phyloP scores from a whole-genome alignment of 1,284 basidiomycete genomes.

The Butyriboletus regius region DNA sequence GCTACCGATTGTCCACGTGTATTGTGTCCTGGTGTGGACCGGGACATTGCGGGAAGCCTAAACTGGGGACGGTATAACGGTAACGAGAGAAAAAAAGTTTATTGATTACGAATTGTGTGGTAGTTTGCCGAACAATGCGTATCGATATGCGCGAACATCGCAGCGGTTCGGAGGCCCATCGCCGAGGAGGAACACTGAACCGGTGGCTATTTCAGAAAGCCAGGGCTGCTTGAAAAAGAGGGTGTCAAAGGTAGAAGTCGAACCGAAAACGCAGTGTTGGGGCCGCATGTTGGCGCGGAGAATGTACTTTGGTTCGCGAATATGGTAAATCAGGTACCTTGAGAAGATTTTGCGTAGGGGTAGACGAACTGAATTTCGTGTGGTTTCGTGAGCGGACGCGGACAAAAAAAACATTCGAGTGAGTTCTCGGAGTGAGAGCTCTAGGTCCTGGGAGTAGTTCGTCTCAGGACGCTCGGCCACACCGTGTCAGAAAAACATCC shows the following conservation, averaged over 20 bases:
- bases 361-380: not conserved
- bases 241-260: constrained; percentile 3
- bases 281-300: constrained; percentile 1
- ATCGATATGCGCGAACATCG: not conserved
- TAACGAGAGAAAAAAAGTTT: not conserved
- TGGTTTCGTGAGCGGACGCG: constrained; percentile 2
- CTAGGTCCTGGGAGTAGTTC: not conserved
- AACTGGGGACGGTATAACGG: not conserved
- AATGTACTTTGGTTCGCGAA: constrained; percentile 1
- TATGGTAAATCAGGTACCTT: not conserved
- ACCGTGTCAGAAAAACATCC: constrained; percentile 9
- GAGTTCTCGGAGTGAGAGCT: not conserved
- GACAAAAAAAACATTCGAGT: constrained; percentile 3
- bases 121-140: too few relatives aligned
- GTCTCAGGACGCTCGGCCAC: not conserved
- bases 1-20: constrained; percentile 15
- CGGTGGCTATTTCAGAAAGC: not conserved
- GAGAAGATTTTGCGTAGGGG: not conserved
- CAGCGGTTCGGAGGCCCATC: not conserved
- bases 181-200: not conserved
- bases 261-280: not conserved
- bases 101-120: not conserved
- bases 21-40: not conserved
- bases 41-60: constrained; percentile 5
- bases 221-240: constrained; percentile 1